Base-by-base conservation (phyloP, 2,329 filamentous ascomycete species). In the Cladosporium sp. region DNA sequence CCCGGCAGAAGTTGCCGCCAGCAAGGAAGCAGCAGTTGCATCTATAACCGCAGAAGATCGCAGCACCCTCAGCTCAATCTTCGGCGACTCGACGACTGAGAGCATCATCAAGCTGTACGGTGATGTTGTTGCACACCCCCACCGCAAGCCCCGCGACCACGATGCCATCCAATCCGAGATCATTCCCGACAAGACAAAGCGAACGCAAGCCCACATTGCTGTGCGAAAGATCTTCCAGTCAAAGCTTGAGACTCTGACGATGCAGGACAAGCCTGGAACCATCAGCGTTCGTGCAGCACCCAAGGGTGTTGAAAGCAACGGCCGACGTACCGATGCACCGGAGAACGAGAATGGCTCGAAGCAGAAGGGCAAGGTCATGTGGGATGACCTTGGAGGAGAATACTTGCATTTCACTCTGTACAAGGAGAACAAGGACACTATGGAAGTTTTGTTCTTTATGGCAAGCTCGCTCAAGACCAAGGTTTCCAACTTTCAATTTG, bases 381-480 rank as follows among this genome's bases (percentile, higher is more conserved):
- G 83, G 83, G 72, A 81, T 47, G 82, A 86, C 56, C 72, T 84
- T 36, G 83, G 77, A n/a, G 88, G 86, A 15, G 85, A 90, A 42
- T 93, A 88, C 66, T 73, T 95, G 12, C 90, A 95, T 67, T 95
- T 95, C 67, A 92, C 88, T 0, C 76, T 96, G 45, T 94, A 92
- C 79, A 96, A 96, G 71, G 91, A 95, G 71, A 96, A 96, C 71
- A 91, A 92, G 64, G 91, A 96, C 65, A 96, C 91, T 1, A 94
- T 95, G 87, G 91, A 96, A 60, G 85, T 88, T 0, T 77, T 94
- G 47, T 84, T 82, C 47, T 88, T 86, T 61, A 78, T 96, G 35
- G 81, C 84, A 1, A 85, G 85, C 38, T 78, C 85, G 56, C 71
- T 95, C 55, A 86, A 85, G 63, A 74, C 87, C 56, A 78, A 78